These are phyloP conservation scores for Emericellopsis terricola DNA, from an alignment of 495 filamentous ascomycete genomes.

Conservation along the genomic window DNA sequence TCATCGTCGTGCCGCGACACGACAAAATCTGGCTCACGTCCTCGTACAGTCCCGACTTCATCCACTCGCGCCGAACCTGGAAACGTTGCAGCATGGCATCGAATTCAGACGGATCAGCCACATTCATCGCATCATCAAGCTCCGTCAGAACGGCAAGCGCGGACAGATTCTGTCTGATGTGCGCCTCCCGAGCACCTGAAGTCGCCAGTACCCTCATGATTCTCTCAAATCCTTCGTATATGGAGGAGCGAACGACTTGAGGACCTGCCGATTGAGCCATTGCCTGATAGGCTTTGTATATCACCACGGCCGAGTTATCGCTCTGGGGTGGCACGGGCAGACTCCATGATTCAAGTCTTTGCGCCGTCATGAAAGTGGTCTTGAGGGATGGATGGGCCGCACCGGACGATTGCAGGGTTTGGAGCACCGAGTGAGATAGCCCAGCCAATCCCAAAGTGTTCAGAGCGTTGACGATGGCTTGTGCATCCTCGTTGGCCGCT, in stretches of 20 bases:
- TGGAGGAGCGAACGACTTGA: constrained; percentile 23
- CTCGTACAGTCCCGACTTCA: constrained; percentile 62
- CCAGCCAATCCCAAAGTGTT: constrained; percentile 51
- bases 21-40: constrained; percentile 69
- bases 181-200: constrained; percentile 35
- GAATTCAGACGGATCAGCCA: constrained; percentile 38
- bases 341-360: constrained; percentile 85
- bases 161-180: constrained; percentile 44
- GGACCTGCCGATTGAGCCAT: constrained; percentile 49
- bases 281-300: constrained; percentile 66
- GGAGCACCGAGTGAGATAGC: constrained; percentile 52
- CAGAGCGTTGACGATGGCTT: constrained; percentile 41
- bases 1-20: constrained; percentile 65
- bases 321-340: constrained; percentile 50
- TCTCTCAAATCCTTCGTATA: constrained; percentile 46
- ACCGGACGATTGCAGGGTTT: constrained; percentile 37
- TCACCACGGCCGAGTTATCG: constrained; percentile 41
- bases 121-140: constrained; percentile 54
- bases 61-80: constrained; percentile 49
- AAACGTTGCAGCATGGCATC: constrained; percentile 43
- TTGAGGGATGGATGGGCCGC: constrained; percentile 38
- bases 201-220: constrained; percentile 40
- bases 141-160: constrained; percentile 66
- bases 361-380: constrained; percentile 62
- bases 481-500: constrained; percentile 21